These are phyloP conservation scores for Cucumis hystrix DNA, from an alignment of 306 rosid genomes.

Conservation along the genomic window DNA sequence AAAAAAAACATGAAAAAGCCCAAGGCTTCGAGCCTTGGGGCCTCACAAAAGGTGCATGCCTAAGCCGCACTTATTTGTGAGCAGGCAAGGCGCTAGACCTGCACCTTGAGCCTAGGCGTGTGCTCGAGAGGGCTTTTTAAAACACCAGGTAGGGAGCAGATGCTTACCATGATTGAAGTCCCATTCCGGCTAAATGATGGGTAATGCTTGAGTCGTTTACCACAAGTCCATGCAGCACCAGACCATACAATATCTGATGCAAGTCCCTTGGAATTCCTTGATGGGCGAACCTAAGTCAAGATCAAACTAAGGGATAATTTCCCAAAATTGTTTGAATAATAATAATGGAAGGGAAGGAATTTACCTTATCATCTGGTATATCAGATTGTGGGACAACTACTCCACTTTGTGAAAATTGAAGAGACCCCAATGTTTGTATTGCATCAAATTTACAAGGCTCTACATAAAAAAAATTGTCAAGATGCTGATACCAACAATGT, in stretches of 20 bases:
- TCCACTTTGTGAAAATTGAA: constrained; percentile 24
- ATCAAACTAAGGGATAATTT: constrained; percentile 3
- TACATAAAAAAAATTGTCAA: constrained; percentile 13
- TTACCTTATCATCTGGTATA: constrained; percentile 35
- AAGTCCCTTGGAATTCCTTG: constrained; percentile 41
- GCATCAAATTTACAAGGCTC: constrained; percentile 33
- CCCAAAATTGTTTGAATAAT: not conserved
- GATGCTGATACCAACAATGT: not conserved
- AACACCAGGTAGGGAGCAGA: not conserved
- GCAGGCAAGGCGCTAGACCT: no score
- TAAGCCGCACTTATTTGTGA: no score
- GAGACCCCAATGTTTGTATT: constrained; percentile 25
- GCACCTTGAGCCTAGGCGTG: no score
- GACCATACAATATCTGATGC: constrained; percentile 86
- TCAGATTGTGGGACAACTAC: constrained; percentile 22
- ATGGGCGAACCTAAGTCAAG: constrained; percentile 35
- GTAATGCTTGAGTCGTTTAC: constrained; percentile 90
- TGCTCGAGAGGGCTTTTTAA: no score
- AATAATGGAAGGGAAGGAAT: not conserved
- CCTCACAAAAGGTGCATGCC: no score
- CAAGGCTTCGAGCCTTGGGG: no score
- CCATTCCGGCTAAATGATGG: constrained; percentile 79
- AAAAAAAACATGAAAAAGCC: no score
- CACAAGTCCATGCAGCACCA: constrained; percentile 83
- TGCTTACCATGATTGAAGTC: constrained; percentile 68